Conservation (phyloP, 805 yeast genomes). For the Candida arabinofermentans region DNA sequence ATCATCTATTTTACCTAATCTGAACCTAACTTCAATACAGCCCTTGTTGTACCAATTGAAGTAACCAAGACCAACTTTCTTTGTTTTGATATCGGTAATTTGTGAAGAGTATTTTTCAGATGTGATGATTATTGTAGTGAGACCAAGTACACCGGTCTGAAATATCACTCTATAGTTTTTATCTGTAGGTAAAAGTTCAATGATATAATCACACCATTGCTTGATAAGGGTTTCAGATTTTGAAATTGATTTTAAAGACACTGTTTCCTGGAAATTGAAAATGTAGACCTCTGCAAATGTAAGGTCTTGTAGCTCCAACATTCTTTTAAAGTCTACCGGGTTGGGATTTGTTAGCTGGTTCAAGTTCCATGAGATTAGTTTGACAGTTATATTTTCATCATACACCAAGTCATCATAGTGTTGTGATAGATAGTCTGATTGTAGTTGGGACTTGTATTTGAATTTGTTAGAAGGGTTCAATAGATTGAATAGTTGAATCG, state of each 20-base stretch:
- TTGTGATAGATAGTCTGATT: conserved; percentile 16
- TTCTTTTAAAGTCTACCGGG: conserved; percentile 11
- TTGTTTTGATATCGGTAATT: conserved; percentile 35
- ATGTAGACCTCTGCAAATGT: conserved; percentile 34
- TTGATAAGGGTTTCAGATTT: conserved; percentile 31
- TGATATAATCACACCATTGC: conserved; percentile 31
- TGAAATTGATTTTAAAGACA: conserved; percentile 43
- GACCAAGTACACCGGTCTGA: conserved; percentile 48
- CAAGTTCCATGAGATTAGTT: conserved; percentile 39
- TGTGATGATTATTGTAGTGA: conserved; percentile 44
- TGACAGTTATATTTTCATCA: conserved; percentile 14
- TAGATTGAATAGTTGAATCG: conserved; percentile 14
- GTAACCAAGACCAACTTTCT: conserved; percentile 54
- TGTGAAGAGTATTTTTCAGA: conserved; percentile 31
- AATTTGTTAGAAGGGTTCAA: conserved; percentile 28
- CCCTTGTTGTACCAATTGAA: conserved; percentile 64
- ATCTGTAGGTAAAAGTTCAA: conserved; percentile 19
- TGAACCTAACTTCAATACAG: conserved; percentile 44
- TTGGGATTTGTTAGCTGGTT: conserved; percentile 18
- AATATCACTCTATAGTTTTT: conserved; percentile 33
- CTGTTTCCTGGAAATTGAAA: conserved; percentile 47
- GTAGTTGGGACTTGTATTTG: conserved; percentile 16
- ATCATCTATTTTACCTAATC: conserved; percentile 36
- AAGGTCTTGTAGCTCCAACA: conserved; percentile 9
- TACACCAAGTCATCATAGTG: conserved; percentile 2